Evolutionary conservation across 345 rosid species (phyloP).

Genomic region (Murraya koenigii): DNA sequence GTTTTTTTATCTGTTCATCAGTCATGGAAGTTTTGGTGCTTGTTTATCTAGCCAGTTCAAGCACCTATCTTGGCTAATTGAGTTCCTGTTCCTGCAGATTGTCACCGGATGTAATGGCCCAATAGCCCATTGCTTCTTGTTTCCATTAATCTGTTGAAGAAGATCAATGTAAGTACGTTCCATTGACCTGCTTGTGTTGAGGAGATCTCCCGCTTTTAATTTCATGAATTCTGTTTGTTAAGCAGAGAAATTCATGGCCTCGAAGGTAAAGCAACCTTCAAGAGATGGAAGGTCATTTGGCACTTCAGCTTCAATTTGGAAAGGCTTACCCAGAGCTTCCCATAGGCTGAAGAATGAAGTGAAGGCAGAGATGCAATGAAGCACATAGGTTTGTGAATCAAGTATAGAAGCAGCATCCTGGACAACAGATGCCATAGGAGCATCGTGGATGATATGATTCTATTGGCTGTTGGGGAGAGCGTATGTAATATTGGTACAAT

Average conservation of each 20-base stretch:
- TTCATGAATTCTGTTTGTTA: slow-evolving; percentile 3
- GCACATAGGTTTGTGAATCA: slow-evolving; percentile 17
- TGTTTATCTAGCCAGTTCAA: slow-evolving; percentile 30
- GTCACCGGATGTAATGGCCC: slow-evolving; percentile 20
- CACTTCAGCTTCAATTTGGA: not conserved
- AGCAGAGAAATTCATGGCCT: slow-evolving; percentile 5
- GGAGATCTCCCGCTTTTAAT: slow-evolving; percentile 2
- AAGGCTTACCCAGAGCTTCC: not conserved
- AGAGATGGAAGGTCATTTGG: not conserved
- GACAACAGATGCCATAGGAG: slow-evolving; percentile 16
- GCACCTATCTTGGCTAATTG: slow-evolving; percentile 2
- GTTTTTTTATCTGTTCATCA: slow-evolving; percentile 21
- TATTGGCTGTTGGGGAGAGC: not conserved
- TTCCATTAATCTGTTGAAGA: not conserved
- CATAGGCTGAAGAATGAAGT: not conserved
- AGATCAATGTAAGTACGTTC: slow-evolving; percentile 15
- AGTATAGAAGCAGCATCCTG: slow-evolving; percentile 9
- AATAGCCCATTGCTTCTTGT: slow-evolving; percentile 17
- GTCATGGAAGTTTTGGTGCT: slow-evolving; percentile 3
- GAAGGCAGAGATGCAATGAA: slow-evolving; percentile 7
- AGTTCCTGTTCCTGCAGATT: not conserved
- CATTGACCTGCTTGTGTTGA: slow-evolving; percentile 17
- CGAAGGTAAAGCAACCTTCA: slow-evolving; percentile 11
- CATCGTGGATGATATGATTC: slow-evolving; percentile 19
- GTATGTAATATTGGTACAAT: slow-evolving; percentile 1